Base-by-base conservation (phyloP, 2,329 filamentous ascomycete genomes). In the Coniochaeta sp. region DNA sequence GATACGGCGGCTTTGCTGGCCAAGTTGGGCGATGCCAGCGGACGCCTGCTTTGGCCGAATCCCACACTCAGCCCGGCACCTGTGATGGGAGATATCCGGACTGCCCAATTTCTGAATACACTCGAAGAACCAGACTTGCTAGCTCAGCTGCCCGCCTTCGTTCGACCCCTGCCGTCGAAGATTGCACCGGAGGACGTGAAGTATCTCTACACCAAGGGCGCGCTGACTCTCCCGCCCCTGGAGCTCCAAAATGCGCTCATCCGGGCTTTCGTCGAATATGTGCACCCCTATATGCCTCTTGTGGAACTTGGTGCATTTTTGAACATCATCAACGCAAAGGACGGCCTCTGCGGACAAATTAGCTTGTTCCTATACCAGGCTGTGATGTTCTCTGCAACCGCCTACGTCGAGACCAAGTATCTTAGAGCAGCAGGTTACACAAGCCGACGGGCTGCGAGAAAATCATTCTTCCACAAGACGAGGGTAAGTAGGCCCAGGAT, bases 281-380 rank as follows among this genome's bases (percentile, higher is more conserved):
- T 97, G 8, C 89, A 97, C 72, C 91, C 93, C 1, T 97, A 91
- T 72, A 96, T 97, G 91, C 93, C 93, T 26, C 79, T 96, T 34
- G 77, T 97, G 64, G 91, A 90, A 77, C 69, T 88, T 69, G 73
- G 85, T 71, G 75, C 85, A 71, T 81, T 88, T 66, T 69, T 89
- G 61, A 70, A 77, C 57, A 80, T 83, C 52, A 81, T 92, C 64
- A 84, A 87, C 67, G 79, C 81, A 61, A 79, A 81, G 12, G 89
- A 95, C 71, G 90, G 89, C 16, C 79, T 82, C 55, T 81, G 84
- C 66, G 87, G 88, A 11, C 87, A 86, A 70, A 81, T 92, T 68
- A 96, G 93, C 75, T 77, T 98, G 67, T 84, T 97, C 61, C 78
- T 97, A 1, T 97, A 96, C 73, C 93, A 97, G 71, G 90, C 93